phyloP scores from a whole-genome alignment of 495 filamentous ascomycete species.

The Neurospora africana region DNA sequence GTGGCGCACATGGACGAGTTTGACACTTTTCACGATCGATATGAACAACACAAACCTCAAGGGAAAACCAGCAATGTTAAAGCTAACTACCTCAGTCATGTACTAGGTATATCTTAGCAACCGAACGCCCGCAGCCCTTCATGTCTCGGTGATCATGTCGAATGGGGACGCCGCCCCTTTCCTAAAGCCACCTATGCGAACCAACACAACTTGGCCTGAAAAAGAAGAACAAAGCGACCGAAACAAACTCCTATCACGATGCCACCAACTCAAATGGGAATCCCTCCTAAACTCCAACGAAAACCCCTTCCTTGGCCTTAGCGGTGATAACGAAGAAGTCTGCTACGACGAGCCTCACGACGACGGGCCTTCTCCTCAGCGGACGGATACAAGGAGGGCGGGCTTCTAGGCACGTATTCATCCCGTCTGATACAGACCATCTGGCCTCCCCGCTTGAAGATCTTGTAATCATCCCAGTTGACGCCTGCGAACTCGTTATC shows the following conservation, averaged over 20 bases:
- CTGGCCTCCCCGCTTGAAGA: background rate
- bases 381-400: background rate
- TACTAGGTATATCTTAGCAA: background rate
- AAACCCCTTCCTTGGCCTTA: background rate
- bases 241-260: background rate
- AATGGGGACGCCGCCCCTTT: background rate
- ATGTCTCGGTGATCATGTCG: background rate
- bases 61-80: background rate
- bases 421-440: background rate
- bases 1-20: background rate
- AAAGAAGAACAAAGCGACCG: background rate
- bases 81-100: background rate
- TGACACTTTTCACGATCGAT: background rate
- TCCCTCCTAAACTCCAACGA: background rate
- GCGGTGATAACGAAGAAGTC: background rate
- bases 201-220: background rate
- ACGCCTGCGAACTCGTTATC: background rate
- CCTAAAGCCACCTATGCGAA: background rate
- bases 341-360: background rate
- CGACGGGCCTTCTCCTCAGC: background rate
- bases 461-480: background rate
- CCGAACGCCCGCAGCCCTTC: background rate
- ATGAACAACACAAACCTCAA: background rate
- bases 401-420: background rate
- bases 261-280: background rate